These are phyloP conservation scores for Phytophthora ohioensis DNA, from an alignment of 352 stramenopile genomes.

Conservation along the genomic window DNA sequence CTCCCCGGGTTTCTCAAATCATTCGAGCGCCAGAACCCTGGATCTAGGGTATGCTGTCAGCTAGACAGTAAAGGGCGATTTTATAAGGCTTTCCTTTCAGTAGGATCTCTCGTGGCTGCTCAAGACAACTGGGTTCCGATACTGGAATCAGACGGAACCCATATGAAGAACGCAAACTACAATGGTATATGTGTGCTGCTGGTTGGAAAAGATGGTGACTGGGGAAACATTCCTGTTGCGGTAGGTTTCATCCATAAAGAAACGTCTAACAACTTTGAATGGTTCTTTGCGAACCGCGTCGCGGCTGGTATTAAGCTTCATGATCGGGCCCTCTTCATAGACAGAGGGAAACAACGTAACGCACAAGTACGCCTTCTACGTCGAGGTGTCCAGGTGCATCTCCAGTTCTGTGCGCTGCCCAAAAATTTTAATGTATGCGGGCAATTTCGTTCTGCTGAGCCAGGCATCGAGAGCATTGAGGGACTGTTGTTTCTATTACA, in stretches of 20 bases:
- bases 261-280: slow-evolving; percentile 7
- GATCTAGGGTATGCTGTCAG: slow-evolving; percentile 3
- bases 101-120: background rate
- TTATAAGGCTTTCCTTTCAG: slow-evolving; percentile 1
- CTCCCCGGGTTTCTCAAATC: slow-evolving; percentile 1
- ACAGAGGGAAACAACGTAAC: slow-evolving; percentile 20
- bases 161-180: slow-evolving; percentile 10
- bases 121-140: slow-evolving; percentile 19
- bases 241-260: slow-evolving; percentile 3
- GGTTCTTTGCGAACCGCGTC: slow-evolving; percentile 17
- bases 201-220: slow-evolving; percentile 9
- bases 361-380: slow-evolving; percentile 2
- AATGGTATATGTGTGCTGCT: slow-evolving; percentile 14
- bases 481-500: slow-evolving; percentile 4
- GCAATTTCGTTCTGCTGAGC: slow-evolving; percentile 6
- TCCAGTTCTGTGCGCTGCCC: slow-evolving; percentile 13
- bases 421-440: slow-evolving; percentile 21
- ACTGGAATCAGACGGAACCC: slow-evolving; percentile 11
- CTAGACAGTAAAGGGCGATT: slow-evolving; percentile 13
- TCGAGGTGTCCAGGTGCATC: background rate
- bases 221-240: slow-evolving; percentile 5
- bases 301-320: slow-evolving; percentile 7
- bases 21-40: slow-evolving; percentile 2
- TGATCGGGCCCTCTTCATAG: slow-evolving; percentile 3
- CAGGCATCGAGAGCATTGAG: slow-evolving; percentile 6